Conservation (phyloP, 2,329 filamentous ascomycete species). For the Alternaria panax region DNA sequence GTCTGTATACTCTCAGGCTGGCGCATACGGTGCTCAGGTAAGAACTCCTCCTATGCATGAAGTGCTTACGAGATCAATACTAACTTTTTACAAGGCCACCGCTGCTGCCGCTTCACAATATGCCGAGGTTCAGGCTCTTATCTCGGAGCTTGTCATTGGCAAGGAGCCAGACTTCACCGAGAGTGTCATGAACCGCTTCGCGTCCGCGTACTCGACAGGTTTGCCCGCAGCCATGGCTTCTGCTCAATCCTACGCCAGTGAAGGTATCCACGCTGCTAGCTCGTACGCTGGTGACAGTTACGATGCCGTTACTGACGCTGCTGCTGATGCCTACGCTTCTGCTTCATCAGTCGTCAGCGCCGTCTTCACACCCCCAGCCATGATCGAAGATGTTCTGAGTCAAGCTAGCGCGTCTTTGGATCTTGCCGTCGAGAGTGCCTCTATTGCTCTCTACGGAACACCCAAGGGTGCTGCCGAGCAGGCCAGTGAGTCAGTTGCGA, state of each 20-base stretch:
- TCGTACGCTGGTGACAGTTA: constrained; percentile 59
- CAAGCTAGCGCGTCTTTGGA: constrained; percentile 65
- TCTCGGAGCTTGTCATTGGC: constrained; percentile 78
- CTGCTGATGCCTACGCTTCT: constrained; percentile 58
- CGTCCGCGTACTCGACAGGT: constrained; percentile 74
- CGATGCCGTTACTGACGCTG: constrained; percentile 59
- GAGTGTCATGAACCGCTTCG: constrained; percentile 76
- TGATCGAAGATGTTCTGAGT: constrained; percentile 64
- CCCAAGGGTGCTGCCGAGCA: constrained; percentile 62
- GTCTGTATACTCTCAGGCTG: constrained; percentile 60
- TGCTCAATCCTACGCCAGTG: constrained; percentile 61
- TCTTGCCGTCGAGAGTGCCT: constrained; percentile 66
- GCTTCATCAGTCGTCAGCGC: constrained; percentile 57
- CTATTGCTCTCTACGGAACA: constrained; percentile 64
- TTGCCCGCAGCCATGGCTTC: constrained; percentile 63
- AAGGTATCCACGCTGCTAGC: constrained; percentile 53
- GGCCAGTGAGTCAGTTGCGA: constrained; percentile 61
- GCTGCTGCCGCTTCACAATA: constrained; percentile 70
- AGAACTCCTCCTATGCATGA: no score
- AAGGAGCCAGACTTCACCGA: constrained; percentile 84
- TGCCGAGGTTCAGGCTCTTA: constrained; percentile 71
- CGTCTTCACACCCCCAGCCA: constrained; percentile 64
- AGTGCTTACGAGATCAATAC: no score
- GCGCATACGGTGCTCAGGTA: constrained; percentile 66
- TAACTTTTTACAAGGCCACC: no score